phyloP scores from a whole-genome alignment of 371 early-diverging fungal species.

The Mucor sp. region DNA sequence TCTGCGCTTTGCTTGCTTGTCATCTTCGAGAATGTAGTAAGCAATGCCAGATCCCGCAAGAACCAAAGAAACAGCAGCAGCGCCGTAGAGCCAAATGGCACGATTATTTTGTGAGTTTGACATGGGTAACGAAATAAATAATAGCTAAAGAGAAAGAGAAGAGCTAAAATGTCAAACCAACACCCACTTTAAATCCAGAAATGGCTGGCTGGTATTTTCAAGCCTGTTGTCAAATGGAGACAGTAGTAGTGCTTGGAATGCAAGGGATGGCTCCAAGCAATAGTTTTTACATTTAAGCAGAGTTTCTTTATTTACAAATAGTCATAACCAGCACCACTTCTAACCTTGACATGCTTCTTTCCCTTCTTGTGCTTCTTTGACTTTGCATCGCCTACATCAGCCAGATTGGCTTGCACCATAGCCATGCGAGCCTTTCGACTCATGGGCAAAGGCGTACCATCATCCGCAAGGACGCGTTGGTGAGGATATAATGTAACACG shows the following conservation, averaged over 20 bases:
- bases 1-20: slow-evolving; percentile 31
- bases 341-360: slow-evolving; percentile 73
- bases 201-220: neutral
- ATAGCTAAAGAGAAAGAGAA: neutral
- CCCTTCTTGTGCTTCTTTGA: slow-evolving; percentile 83
- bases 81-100: slow-evolving; percentile 11
- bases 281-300: neutral
- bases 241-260: too few species aligned
- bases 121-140: slow-evolving; percentile 8
- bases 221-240: too few species aligned
- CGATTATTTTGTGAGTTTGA: slow-evolving; percentile 10
- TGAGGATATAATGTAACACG: slow-evolving; percentile 67
- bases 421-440: slow-evolving; percentile 50
- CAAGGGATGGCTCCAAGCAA: too few species aligned
- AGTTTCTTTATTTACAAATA: slow-evolving; percentile 30
- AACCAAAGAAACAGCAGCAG: slow-evolving; percentile 10
- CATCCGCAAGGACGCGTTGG: slow-evolving; percentile 53
- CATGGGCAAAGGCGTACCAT: slow-evolving; percentile 43
- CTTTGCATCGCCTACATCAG: slow-evolving; percentile 26
- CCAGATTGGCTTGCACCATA: slow-evolving; percentile 44
- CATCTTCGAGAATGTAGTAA: slow-evolving; percentile 40
- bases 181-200: neutral
- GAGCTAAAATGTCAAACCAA: neutral
- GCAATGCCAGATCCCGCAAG: slow-evolving; percentile 12
- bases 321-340: slow-evolving; percentile 65